Base-by-base conservation (phyloP, 2,329 filamentous ascomycete genomes). In the Arthrobotrys megalospora region DNA sequence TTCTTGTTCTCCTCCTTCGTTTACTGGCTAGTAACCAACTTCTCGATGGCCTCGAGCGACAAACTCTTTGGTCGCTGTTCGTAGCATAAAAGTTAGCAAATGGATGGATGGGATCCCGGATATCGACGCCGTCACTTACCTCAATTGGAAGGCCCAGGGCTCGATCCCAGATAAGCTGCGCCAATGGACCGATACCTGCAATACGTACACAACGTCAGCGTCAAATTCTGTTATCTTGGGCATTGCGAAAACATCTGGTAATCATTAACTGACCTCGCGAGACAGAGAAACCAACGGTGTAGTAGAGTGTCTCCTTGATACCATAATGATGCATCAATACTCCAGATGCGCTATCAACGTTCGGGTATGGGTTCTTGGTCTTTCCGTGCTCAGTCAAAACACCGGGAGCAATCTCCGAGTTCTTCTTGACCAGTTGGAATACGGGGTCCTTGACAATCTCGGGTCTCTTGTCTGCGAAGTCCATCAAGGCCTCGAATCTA, bases 291-390 rank as follows among this genome's bases (percentile, higher is more conserved):
- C 90, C 91, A 75, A 89, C 90, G 3, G 90, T 91, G 87, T 98
- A 99, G 88, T 98, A 99, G 10, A 98, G 88, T 0, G 95, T 97
- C 87, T 98, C 93, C 84, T 93, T 92, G 90, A 99, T 80, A 75
- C 95, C 96, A 84, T 97, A 99, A 87, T 98, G 94, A 86, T 98
- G 91, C 90, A 99, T 98, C 60, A 99, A 88, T 5, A 98, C 94
- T 80, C 96, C 96, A 0, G 94, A 97, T 80, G 90, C 91, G 58
- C 92, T 94, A 85, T 99, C 96, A 79, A 99, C 96, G 84, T 99
- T 99, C 80, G 96, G 96, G 86, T 95, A 97, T 1, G 96, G 94
- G 87, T 97, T 97, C 89, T 97, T 97, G 81, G 94, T 97, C 91
- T 97, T 98, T 85, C 96, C 96, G 84, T 99, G 96, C 87, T 97